Percentiles rank a stretch among this genome's conserved stretches.
These are phyloP conservation scores for Isoetes taiwanensis DNA, from an alignment of 75 land plant genomes.

Conservation along the genomic window DNA sequence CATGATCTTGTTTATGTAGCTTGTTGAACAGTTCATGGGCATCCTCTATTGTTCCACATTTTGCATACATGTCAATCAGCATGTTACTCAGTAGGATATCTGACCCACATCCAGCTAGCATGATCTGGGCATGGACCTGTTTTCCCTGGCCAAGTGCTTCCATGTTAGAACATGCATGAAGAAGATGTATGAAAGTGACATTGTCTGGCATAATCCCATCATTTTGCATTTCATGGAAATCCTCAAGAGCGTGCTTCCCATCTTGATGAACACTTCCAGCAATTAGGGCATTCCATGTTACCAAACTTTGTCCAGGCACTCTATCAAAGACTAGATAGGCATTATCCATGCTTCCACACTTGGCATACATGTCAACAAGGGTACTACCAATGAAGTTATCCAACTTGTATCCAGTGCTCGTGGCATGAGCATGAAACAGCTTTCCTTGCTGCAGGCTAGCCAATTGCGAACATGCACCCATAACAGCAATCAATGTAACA, in stretches of 20 bases:
- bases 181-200: conserved; percentile 1
- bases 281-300: conserved; percentile 20
- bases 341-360: conserved; percentile 18
- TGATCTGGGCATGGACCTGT: conserved; percentile 45
- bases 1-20: conserved; percentile 18
- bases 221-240: conserved; percentile 26
- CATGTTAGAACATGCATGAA: conserved; percentile 7
- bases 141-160: conserved; percentile 34
- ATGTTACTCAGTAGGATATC: conserved; percentile 28
- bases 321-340: conserved; percentile 19
- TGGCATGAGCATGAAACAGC: conserved; percentile 26
- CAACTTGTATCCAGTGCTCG: conserved; percentile 16
- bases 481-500: conserved; percentile 27
- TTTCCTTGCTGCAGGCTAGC: conserved; percentile 21
- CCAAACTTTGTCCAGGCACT: conserved; percentile 11
- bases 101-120: conserved; percentile 22
- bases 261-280: conserved; percentile 16
- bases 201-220: conserved; percentile 11
- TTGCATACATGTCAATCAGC: conserved; percentile 54
- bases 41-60: conserved; percentile 44
- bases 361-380: conserved; percentile 9
- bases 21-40: conserved; percentile 29
- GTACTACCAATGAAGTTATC: background rate
- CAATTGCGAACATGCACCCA: conserved; percentile 32
- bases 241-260: conserved; percentile 16